Evolutionary conservation across 1,284 basidiomycete species (phyloP).

Genomic region (Sporisorium scitamineum): DNA sequence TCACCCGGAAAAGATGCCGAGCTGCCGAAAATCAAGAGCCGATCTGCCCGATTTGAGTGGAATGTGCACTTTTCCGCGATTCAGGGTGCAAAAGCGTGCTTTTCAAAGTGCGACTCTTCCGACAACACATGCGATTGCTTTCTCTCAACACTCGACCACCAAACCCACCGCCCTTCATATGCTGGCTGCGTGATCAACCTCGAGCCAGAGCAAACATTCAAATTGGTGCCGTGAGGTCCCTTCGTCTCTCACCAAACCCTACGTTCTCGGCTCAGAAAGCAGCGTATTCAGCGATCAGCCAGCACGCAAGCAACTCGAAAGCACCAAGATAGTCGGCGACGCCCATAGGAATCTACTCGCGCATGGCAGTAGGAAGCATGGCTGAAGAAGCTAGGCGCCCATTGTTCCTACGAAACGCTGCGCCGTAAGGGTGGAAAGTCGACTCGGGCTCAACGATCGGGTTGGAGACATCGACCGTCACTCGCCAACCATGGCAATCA

Average conservation of each 20-base stretch:
- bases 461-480: not conserved
- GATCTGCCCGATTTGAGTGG: conserved; percentile 23
- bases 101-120: not conserved
- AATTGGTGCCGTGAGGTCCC: not conserved
- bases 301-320: not conserved
- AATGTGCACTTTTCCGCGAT: conserved; percentile 3
- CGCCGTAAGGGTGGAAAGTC: not conserved
- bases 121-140: not conserved
- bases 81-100: conserved; percentile 14
- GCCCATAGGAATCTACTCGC: not conserved
- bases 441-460: not conserved
- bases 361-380: conserved; percentile 2
- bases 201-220: not conserved
- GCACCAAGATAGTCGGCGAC: not conserved
- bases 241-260: not conserved
- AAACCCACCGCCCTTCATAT: not conserved
- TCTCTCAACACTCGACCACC: not conserved
- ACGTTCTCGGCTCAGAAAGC: not conserved
- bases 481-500: conserved; percentile 28
- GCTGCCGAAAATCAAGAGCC: conserved; percentile 10
- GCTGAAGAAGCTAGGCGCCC: not conserved
- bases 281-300: no score
- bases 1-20: conserved; percentile 28
- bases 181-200: conserved; percentile 1
- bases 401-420: not conserved